Evolutionary conservation across 129 eudicot species (phyloP), one percentile per base, ranked within the genome.

Genomic region (Chrysanthemum lavandulifolium): DNA sequence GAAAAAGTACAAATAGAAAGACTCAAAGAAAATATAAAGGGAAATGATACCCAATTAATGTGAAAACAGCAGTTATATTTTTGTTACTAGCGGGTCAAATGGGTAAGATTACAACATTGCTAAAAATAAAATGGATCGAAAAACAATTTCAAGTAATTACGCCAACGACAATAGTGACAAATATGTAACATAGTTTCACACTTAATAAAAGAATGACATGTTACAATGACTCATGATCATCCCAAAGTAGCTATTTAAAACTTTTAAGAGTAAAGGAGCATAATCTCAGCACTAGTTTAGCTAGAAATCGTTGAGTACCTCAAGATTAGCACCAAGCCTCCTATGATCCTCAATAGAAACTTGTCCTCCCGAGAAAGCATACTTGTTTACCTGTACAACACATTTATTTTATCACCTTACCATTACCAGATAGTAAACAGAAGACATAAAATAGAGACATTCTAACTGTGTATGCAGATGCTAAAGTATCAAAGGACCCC

Each of bases 361-460:
- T 86, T 86, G 89, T 76, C 98, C 98, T 62, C 98, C 97, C 27
- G 98, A 93, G 80, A 93, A 90, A 18, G 98, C 98, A 75, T 90
- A 90, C 73, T 60, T 90, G 80, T 87, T 93, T 49, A 93, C 76
- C 97, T 93, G 86, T 33, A 82, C 15, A 62, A 77, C 29, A 57
- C 60, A 56, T 56, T 25, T 47, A 76, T 15, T 57, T 11, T 23
- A 27, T 43, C 45, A 55, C 65, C 18, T 13, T 75, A 75, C 23
- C 23, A 50, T 67, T 13, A 13, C 6, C 2, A 43, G 47, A 33
- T 12, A 36, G 55, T 56, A 10, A 56, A 71, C 13, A 56, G 14
- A 67, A 67, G 48, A 60, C 14, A 53, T 36, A 21, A 31, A 36
- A 18, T 36, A 21, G 66, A 58, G 60, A 61, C 18, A 6, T 33